Percentiles rank a stretch among this genome's conserved stretches.
Conservation (phyloP, 805 yeast species). For the Suhomyces xylopsoci region DNA sequence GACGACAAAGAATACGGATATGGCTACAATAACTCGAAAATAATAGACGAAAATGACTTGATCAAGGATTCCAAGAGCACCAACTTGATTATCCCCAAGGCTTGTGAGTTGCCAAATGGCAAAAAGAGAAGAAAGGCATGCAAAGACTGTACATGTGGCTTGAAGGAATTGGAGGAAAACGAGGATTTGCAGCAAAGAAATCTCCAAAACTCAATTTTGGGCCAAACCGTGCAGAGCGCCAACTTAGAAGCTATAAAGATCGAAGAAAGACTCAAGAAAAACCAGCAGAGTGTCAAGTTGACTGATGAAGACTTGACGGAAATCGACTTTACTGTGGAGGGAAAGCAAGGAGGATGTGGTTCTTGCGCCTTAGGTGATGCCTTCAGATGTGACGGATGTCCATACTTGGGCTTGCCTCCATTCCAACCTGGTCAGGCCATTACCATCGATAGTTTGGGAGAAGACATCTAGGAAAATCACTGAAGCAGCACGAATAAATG, state of each 20-base stretch:
- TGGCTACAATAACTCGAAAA: conserved; percentile 50
- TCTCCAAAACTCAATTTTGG: conserved; percentile 44
- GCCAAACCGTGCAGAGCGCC: conserved; percentile 50
- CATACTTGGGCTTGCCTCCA: conserved; percentile 94
- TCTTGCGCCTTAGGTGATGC: conserved; percentile 98
- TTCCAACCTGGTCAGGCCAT: conserved; percentile 96
- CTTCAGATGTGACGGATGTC: conserved; percentile 97
- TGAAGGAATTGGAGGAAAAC: conserved; percentile 79
- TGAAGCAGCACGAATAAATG: background rate
- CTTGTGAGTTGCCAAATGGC: conserved; percentile 51
- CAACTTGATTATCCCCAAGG: conserved; percentile 54
- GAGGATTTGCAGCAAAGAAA: conserved; percentile 47
- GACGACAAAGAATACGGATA: conserved; percentile 53
- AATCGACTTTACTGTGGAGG: conserved; percentile 93
- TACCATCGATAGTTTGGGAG: conserved; percentile 69
- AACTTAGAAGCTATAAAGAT: conserved; percentile 52
- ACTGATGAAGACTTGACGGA: conserved; percentile 74
- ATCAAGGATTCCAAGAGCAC: conserved; percentile 25
- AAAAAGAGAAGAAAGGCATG: conserved; percentile 87
- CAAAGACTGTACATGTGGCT: conserved; percentile 97
- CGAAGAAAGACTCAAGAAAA: conserved; percentile 43
- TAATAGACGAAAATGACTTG: conserved; percentile 38
- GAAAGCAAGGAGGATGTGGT: conserved; percentile 96
- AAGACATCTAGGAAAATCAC: conserved; percentile 52
- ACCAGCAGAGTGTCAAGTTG: conserved; percentile 43